Evolutionary conservation across 768 basidiomycete genomes (phyloP).

Genomic region (Tricholoma saponaceum): DNA sequence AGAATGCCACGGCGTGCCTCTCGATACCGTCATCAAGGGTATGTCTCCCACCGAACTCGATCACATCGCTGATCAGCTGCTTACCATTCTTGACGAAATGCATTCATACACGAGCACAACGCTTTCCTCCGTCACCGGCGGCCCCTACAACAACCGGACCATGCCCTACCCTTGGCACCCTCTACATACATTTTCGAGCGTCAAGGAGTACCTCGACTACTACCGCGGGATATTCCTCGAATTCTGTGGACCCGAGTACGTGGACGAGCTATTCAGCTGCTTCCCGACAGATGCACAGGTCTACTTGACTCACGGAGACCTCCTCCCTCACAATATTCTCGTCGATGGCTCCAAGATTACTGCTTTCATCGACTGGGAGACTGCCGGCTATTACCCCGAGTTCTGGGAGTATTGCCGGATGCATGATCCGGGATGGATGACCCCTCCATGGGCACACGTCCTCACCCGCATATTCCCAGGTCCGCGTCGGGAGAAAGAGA

Average conservation of each 20-base stretch:
- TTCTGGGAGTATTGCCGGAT: constrained; percentile 30
- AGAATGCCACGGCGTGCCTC: background rate
- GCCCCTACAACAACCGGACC: background rate
- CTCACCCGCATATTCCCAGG: constrained; percentile 17
- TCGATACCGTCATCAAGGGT: background rate
- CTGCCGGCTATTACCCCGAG: constrained; percentile 30
- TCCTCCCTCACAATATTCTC: constrained; percentile 40
- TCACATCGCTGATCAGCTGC: background rate
- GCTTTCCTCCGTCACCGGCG: background rate
- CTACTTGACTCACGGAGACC: constrained; percentile 36
- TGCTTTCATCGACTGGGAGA: constrained; percentile 35
- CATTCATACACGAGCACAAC: background rate
- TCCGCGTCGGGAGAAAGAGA: constrained; percentile 14
- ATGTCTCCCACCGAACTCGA: background rate
- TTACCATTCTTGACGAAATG: background rate
- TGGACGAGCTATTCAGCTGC: constrained; percentile 8
- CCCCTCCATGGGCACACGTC: constrained; percentile 15
- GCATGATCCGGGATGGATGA: constrained; percentile 18
- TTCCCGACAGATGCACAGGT: constrained; percentile 12
- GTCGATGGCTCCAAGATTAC: constrained; percentile 24
- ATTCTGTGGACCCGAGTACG: constrained; percentile 14
- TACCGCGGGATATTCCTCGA: constrained; percentile 17
- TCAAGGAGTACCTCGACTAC: background rate
- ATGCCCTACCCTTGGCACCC: background rate
- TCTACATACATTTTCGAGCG: background rate